These are phyloP conservation scores for Penicillium thymicola DNA, from an alignment of 2,329 filamentous ascomycete species.

Conservation along the genomic window DNA sequence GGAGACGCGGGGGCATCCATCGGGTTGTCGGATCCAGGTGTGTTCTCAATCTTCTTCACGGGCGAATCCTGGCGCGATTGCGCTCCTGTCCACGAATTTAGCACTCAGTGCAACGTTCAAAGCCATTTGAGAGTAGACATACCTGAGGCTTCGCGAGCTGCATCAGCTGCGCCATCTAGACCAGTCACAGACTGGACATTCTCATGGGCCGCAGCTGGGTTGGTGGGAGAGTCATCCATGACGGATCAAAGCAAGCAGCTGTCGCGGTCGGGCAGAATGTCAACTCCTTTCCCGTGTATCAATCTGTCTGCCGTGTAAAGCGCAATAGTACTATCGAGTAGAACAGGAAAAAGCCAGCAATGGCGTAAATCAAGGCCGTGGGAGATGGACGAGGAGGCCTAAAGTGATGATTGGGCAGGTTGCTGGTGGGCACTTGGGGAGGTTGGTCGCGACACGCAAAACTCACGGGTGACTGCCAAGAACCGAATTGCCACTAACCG, in stretches of 20 bases:
- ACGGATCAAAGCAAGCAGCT: slow-evolving; percentile 26
- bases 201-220: slow-evolving; percentile 27
- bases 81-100: slow-evolving; percentile 26
- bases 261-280: slow-evolving; percentile 31
- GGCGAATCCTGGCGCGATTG: slow-evolving; percentile 35
- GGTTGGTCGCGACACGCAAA: slow-evolving; percentile 34
- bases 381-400: slow-evolving; percentile 14
- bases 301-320: slow-evolving; percentile 12
- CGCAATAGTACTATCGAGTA: slow-evolving; percentile 10
- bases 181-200: slow-evolving; percentile 27
- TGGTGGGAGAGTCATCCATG: slow-evolving; percentile 39
- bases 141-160: slow-evolving; percentile 33
- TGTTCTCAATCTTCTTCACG: slow-evolving; percentile 29
- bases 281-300: slow-evolving; percentile 30
- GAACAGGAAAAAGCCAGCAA: slow-evolving; percentile 5
- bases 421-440: slow-evolving; percentile 29
- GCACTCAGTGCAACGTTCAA: slow-evolving; percentile 15
- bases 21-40: slow-evolving; percentile 57
- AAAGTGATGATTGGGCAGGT: slow-evolving; percentile 22
- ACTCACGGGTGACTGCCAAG: slow-evolving; percentile 35
- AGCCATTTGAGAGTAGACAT: slow-evolving; percentile 16
- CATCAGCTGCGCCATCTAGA: slow-evolving; percentile 30
- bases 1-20: slow-evolving; percentile 66
- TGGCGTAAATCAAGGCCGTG: slow-evolving; percentile 4
- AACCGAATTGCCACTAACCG: slow-evolving; percentile 17